Percentiles rank a stretch among this genome's conserved stretches.
These are phyloP conservation scores for Coprinellus aureogranulatus DNA, from an alignment of 768 basidiomycete species.

Conservation along the genomic window DNA sequence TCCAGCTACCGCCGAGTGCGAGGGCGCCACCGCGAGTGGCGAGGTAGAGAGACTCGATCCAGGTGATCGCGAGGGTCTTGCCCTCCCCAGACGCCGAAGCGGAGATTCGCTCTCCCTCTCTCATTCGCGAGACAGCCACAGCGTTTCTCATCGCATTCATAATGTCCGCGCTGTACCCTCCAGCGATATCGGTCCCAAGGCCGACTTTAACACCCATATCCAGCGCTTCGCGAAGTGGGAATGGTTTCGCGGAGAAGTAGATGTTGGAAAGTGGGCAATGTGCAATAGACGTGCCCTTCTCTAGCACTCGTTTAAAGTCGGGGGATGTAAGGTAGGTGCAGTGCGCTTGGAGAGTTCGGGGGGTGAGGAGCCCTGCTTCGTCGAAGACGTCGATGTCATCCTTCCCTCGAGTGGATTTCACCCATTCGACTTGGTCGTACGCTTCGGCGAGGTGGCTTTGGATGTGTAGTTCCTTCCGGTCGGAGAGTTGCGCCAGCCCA, in stretches of 20 bases:
- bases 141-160: slow-evolving; percentile 80
- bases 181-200: slow-evolving; percentile 82
- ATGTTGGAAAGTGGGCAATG: slow-evolving; percentile 89
- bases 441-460: slow-evolving; percentile 87
- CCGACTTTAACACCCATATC: slow-evolving; percentile 64
- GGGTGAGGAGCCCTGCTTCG: slow-evolving; percentile 46
- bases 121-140: slow-evolving; percentile 67
- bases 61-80: slow-evolving; percentile 56
- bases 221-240: slow-evolving; percentile 71
- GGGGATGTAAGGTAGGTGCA: slow-evolving; percentile 73
- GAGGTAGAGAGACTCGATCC: slow-evolving; percentile 79
- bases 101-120: slow-evolving; percentile 36
- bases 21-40: slow-evolving; percentile 78
- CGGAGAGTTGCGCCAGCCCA: slow-evolving; percentile 58
- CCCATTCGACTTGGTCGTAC: slow-evolving; percentile 72
- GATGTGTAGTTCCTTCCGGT: slow-evolving; percentile 45
- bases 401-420: slow-evolving; percentile 53
- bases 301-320: slow-evolving; percentile 50
- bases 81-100: not conserved
- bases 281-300: slow-evolving; percentile 61
- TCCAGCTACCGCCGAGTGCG: slow-evolving; percentile 56
- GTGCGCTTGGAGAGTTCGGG: slow-evolving; percentile 78
- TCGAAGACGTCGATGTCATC: slow-evolving; percentile 79
- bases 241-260: slow-evolving; percentile 76
- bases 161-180: slow-evolving; percentile 79